Evolutionary conservation across 768 basidiomycete genomes (phyloP), one percentile per base, ranked within the genome.

Genomic region (Boletus rufocinnamomeus): DNA sequence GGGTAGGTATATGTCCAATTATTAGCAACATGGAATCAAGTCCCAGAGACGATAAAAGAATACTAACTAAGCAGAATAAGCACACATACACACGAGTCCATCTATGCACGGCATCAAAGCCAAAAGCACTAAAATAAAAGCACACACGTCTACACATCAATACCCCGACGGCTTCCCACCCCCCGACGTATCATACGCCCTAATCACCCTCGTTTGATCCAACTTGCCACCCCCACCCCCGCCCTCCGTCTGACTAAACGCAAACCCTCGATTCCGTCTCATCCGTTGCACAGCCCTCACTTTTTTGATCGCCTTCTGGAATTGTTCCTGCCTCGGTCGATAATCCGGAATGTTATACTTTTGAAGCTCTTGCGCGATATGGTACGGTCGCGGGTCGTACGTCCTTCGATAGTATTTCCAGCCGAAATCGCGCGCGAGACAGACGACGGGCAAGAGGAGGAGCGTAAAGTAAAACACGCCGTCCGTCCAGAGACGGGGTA

Each of bases 301-400:
- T 73, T 99, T 99, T 76, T 98, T 98, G 82, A 99, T 99, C 17
- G 97, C 97, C 72, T 98, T 97, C 74, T 98, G 95, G 77, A 97
- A 97, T 89, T 98, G 97, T 75, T 97, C 97, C 75, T 98, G 96
- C 57, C 97, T 82, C 3, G 97, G 97, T 43, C 97, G 82, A 72
- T 98, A 99, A 68, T 96, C 94, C 4, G 93, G 94, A 56, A 97
- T 88, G 73, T 97, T 96, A 79, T 95, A 98, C 76, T 97, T 98
- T 77, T 98, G 96, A n/a, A 99, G 82, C 71, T 99, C 97, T 71
- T 98, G 96, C 0, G 95, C 95, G 66, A 99, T 93, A 69, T 99
- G 97, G 73, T 98, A 99, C n/a, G 95, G 88, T 40, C 85, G 81
- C 1, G 97, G 96, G 62, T 76, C 77, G 75, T 97, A 97, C 28